Evolutionary conservation across 768 basidiomycete species (phyloP).

Genomic region (Collybia sp.): DNA sequence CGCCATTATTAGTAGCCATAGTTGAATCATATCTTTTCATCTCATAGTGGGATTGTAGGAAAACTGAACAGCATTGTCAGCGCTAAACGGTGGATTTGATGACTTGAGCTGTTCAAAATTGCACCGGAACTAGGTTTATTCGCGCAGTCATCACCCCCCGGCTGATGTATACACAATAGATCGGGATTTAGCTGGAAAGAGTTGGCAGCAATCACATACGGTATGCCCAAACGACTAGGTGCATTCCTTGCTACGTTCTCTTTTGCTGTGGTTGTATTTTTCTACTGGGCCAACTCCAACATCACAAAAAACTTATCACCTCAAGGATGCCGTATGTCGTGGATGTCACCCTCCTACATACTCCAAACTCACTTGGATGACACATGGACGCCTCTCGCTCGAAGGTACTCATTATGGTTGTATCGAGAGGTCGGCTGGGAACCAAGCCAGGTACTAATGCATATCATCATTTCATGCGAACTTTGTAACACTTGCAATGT

Average conservation of each 20-base stretch:
- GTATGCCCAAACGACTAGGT: constrained; percentile 7
- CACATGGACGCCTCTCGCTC: constrained; percentile 67
- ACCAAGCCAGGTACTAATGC: constrained; percentile 43
- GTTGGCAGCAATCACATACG: background rate
- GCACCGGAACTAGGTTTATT: too few species aligned
- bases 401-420: constrained; percentile 80
- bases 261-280: constrained; percentile 26
- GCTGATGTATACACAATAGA: background rate
- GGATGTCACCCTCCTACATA: constrained; percentile 90
- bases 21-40: constrained; percentile 1
- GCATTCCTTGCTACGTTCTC: constrained; percentile 31
- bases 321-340: constrained; percentile 95
- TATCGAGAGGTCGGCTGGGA: constrained; percentile 93
- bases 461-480: too few species aligned
- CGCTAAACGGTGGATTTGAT: too few species aligned
- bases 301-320: constrained; percentile 59
- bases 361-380: constrained; percentile 62
- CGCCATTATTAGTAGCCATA: constrained; percentile 9
- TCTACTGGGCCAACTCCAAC: constrained; percentile 40
- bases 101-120: too few species aligned
- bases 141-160: background rate
- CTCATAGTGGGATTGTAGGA: background rate
- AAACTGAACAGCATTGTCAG: background rate
- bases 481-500: background rate
- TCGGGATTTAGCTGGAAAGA: background rate